Percentiles rank a stretch among this genome's conserved stretches.
Conservation (phyloP, 2,329 filamentous ascomycete genomes). For the Triangularia verruculosa region DNA sequence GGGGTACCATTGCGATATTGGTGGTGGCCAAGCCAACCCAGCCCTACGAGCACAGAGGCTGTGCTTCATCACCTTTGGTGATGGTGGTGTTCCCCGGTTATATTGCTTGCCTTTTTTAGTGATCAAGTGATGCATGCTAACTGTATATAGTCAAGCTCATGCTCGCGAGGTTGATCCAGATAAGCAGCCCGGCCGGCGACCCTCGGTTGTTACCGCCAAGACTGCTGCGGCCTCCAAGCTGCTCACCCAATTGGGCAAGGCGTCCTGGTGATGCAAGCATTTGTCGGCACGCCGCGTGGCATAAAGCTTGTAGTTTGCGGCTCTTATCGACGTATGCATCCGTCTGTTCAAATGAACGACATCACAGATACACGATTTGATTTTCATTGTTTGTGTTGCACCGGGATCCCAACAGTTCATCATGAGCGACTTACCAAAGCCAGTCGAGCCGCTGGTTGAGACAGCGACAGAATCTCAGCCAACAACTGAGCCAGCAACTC, state of each 20-base stretch:
- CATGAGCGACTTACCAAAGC: not conserved
- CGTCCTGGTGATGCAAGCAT: not conserved
- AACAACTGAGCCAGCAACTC: not conserved
- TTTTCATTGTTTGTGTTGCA: not conserved
- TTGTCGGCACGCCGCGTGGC: not conserved
- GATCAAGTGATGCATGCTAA: not conserved
- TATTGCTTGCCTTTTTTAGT: not conserved
- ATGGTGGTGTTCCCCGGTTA: not conserved
- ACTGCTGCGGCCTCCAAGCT: slow-evolving; percentile 5
- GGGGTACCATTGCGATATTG: slow-evolving; percentile 3
- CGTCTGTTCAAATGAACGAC: not conserved
- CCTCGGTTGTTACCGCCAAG: not conserved
- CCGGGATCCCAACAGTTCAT: not conserved
- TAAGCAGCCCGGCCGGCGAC: no score
- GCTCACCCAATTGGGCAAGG: not conserved
- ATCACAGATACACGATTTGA: not conserved
- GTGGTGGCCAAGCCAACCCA: slow-evolving; percentile 4
- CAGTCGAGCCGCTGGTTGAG: not conserved
- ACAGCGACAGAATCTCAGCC: not conserved
- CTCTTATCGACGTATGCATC: not conserved
- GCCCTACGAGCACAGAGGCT: not conserved
- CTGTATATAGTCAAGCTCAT: not conserved
- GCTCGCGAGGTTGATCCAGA: no score
- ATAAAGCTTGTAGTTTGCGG: not conserved
- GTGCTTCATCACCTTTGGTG: not conserved